Evolutionary conservation across 768 basidiomycete genomes (phyloP), one percentile per base, ranked within the genome.

Genomic region (Naganishia antarctica): DNA sequence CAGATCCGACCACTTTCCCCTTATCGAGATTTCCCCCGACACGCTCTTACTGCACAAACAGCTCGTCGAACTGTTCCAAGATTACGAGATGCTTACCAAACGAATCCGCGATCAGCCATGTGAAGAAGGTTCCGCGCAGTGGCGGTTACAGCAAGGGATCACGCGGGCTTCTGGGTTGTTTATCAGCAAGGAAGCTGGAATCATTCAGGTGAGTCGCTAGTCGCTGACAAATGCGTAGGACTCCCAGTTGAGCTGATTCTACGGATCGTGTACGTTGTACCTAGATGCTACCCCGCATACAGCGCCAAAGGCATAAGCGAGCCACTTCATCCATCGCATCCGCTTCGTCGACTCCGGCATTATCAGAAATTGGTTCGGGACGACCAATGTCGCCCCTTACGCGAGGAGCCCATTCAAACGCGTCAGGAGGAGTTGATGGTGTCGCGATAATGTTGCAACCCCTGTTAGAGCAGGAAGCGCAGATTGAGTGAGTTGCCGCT

Each of bases 381-480:
- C 25, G 25, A 58, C 70, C 16, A 65, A 74, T 60, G 43, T 45
- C 59, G 26, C 43, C 44, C 3, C 13, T 60, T 13, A 43, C 59
- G 1, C 16, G 3, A 29, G 65, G 68, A 26, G 45, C 66, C 25
- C 53, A 61, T n/a, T 21, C 40, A 5, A 64, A 68, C 40, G 61
- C 49, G 29, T 48, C 31, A 53, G 49, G 40, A 25, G 82, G 83
- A 0, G 86, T 88, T 67, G 86, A 89, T 2, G 81, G 84, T 32
- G 78, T 90, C 23, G 90, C 91, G 2, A 81, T 83, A 45, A 79
- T 82, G 7, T 79, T 97, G 16, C 92, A 97, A 70, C 92, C 92
- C 2, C 79, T 97, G 13, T 82, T 97, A 16, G 92, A 97, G 78
- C 94, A 98, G 76, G 94, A 99, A 77, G 87, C 88, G 2, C 82